Conservation (phyloP, 2,329 filamentous ascomycete genomes). For the Fusarium mangiferae region DNA sequence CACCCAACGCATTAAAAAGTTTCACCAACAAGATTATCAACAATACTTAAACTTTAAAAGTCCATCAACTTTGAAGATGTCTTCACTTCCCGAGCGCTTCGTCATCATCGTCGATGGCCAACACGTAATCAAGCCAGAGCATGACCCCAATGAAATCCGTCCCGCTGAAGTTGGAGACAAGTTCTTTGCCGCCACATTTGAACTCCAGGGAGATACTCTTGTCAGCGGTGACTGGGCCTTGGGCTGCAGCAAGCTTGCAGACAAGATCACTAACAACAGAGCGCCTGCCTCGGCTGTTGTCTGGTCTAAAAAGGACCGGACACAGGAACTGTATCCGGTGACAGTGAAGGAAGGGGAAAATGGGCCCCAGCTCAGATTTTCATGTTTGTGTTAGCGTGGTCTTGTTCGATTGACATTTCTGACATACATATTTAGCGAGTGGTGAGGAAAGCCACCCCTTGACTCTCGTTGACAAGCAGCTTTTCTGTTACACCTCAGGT, state of each 20-base stretch:
- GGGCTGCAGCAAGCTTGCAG: not conserved
- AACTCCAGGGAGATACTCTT: not conserved
- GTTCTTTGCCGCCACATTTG: not conserved
- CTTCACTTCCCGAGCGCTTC: not conserved
- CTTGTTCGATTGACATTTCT: too few relatives aligned
- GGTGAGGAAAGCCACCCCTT: too few relatives aligned
- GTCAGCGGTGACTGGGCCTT: not conserved
- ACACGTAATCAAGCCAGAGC: not conserved
- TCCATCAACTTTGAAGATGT: not conserved
- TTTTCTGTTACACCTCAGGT: not conserved
- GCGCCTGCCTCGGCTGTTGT: not conserved
- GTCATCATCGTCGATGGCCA: not conserved
- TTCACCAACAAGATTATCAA: not conserved
- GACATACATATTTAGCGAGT: too few relatives aligned
- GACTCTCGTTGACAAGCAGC: not conserved
- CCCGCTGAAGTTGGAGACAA: not conserved
- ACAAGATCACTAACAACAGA: not conserved
- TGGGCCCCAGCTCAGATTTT: not conserved
- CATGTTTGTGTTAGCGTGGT: not conserved
- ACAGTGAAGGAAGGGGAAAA: not conserved
- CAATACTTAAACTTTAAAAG: accelerated
- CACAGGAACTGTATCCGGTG: not conserved
- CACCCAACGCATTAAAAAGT: accelerated
- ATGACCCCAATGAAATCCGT: not conserved
- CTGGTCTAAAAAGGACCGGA: not conserved